Percentiles rank a stretch among this genome's conserved stretches.
These are phyloP conservation scores for Euphrasia confusa DNA, from an alignment of 257 asterid species.

Conservation along the genomic window DNA sequence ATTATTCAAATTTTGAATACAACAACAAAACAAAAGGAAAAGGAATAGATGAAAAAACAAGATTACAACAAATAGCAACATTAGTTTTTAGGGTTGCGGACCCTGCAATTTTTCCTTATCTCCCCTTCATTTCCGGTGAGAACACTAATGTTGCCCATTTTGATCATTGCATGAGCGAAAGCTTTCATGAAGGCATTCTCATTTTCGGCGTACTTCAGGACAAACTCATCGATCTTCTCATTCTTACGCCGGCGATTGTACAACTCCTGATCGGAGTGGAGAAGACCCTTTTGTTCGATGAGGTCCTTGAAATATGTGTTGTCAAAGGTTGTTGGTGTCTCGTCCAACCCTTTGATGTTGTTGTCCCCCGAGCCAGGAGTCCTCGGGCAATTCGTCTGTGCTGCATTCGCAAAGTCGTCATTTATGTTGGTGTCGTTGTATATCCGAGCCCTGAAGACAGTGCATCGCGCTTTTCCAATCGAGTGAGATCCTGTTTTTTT, in stretches of 20 bases:
- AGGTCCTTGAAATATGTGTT: constrained; percentile 62
- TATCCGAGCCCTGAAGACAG: constrained; percentile 64
- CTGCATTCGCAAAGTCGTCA: constrained; percentile 37
- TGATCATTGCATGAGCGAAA: constrained; percentile 62
- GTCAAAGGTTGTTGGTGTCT: constrained; percentile 59
- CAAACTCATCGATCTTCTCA: constrained; percentile 38
- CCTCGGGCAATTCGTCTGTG: constrained; percentile 60
- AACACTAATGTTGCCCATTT: constrained; percentile 73
- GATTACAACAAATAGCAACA: too few relatives aligned
- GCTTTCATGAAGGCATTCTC: constrained; percentile 41
- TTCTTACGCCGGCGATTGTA: constrained; percentile 47
- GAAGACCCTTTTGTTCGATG: constrained; percentile 56
- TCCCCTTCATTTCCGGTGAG: constrained; percentile 78
- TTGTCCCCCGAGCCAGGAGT: constrained; percentile 61
- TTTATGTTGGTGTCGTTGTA: constrained; percentile 75
- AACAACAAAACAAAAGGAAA: too few relatives aligned
- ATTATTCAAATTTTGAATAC: too few relatives aligned
- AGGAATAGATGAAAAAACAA: too few relatives aligned
- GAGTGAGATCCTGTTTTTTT: constrained; percentile 67
- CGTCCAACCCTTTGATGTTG: constrained; percentile 79
- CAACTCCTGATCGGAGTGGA: constrained; percentile 84
- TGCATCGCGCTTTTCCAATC: constrained; percentile 86
- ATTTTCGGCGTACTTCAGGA: constrained; percentile 36
- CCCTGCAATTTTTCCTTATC: constrained; percentile 73
- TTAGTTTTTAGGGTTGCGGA: too few relatives aligned